Evolutionary conservation across 441 rosid genomes (phyloP), one percentile per base, ranked within the genome.

Genomic region (Erodium chrysanthum): DNA sequence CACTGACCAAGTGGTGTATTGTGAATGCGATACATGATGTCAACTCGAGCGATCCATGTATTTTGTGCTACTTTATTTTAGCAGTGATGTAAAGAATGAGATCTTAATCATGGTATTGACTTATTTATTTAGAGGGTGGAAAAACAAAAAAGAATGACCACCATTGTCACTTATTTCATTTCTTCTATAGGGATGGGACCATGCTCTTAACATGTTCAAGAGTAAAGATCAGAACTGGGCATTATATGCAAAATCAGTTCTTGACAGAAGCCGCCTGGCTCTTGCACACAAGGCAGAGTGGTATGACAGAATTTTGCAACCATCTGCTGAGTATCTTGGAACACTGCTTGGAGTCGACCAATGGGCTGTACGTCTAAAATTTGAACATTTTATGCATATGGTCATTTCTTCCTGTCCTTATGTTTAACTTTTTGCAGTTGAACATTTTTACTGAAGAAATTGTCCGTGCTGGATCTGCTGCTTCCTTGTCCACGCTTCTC

Each of bases 401-500:
- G 67, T 12, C 69, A 35, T 42, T 65, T 73, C 37, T 44, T 64
- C 42, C 62, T 68, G 35, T 29, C 33, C 66, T 67, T 12, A 67
- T 73, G 66, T 11, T 20, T 58, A 40, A 64, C 68, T 71, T 77
- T 33, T 72, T 81, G 31, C 86, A 95, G 99, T 79, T 90, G 69
- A 79, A 80, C 75, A 82, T 91, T 77, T 95, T 95, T 83, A 91
- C 97, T 25, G 99, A 95, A 82, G 97, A 95, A 83, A 84, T 95
- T 59, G 78, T 91, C 66, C 96, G 99, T 76, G 94, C 94, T 76
- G 99, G 99, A 79, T 91, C 99, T 68, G 99, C 99, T 69, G 99
- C 93, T 69, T 79, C 91, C 60, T 74, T 95, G 69, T 95, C 99
- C 56, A 81, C 82, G 58, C 94, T 91, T 64, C 81, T 91, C 75